Base-by-base conservation (phyloP, 345 rosid genomes). In the Capsella bursapastoris region DNA sequence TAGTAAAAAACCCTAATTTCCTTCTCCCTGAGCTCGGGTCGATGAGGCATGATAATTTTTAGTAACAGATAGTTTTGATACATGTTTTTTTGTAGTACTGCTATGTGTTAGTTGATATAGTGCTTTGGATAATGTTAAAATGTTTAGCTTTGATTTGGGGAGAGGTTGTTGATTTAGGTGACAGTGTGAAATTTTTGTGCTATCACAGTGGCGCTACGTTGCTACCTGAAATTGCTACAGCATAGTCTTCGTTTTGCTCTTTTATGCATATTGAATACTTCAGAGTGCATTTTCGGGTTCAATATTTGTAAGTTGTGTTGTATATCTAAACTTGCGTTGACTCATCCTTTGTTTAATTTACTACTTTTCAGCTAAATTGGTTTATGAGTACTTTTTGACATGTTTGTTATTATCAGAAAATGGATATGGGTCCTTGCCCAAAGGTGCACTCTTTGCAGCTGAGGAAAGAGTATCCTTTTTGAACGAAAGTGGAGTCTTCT, bases 401-500 rank as follows among this genome's bases (percentile, higher is more conserved):
- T 71, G 53, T 71, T 6, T 78, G 65, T 25, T 76, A 53, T 22
- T 70, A 57, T 51, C 88, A 96, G 98, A 96, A 96, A 89, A 96
- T 96, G 99, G 99, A 96, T 78, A 92, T 96, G 99, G 99, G 99
- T 41, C 98, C 99, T 3, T 96, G 99, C 81, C 96, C 99, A 25
- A 96, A 96, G 82, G 97, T 92, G 68, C 99, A 96, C 82, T 96
- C 99, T 34, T 81, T 90, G 81, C 97, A 88, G 83, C 90, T 96
- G 76, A 83, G 99, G 76, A 92, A 92, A 88, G 98, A 92, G 97
- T 90, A 94, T 86, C 95, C 90, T 83, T 83, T 66, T 72, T 14
- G 1, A 41, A 45, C n/a, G 2, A 35, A 7, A 6, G 2, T 32
- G 41, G n/a, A 32, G 14, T 64, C 6, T 15, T 68, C 25, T 60